Evolutionary conservation across 805 yeast species (phyloP), one percentile per base, ranked within the genome.

Genomic region (Candida sphagnicola): DNA sequence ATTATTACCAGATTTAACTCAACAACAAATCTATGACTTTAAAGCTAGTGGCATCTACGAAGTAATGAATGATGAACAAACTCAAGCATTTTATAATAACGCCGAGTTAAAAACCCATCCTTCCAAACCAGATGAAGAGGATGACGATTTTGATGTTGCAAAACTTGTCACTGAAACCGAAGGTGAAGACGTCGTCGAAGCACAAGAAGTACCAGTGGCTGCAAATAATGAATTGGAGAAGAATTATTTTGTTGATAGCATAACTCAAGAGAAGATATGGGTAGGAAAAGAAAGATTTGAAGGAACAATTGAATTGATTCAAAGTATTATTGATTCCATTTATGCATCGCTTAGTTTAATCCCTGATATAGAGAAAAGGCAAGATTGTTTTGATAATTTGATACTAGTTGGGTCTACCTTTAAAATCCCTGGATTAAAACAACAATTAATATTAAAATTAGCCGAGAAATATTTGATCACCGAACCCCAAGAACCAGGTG

Each of bases 261-360:
- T 51, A n/a, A 50, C 65, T 3, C 84, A 86, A 3, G 65, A 73
- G 35, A 64, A 65, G 39, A 56, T 85, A n/a, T 66, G 67, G 5
- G 78, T 91, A n/a, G 98, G 98, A 2, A 85, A 81, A 43, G 95
- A 89, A 64, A 72, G 98, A 50, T 91, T 91, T 61, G 82, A 77
- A 56, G 98, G 97, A 1, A 67, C 84, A 26, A 78, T 74, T 33
- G 69, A 62, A 16, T 70, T 91, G 38, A 71, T 91, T 24, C 67
- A 62, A 4, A 53, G 56, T 16, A 70, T 91, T 15, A 72, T 84
- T 3, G 64, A 62, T 14, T 72, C 74, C 2, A 72, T 86, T 2
- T 78, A 77, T 34, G 60, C 64, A 19, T 66, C 78, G 0, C 60
- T 87, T 37, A 51, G 59, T n/a, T 68, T 69, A 39, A 70, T 91